A percentile compares a stretch with the other conserved stretches of the same genome.
These are phyloP conservation scores for Beauveria sp. DNA, from an alignment of 2,329 filamentous ascomycete genomes.

Conservation along the genomic window DNA sequence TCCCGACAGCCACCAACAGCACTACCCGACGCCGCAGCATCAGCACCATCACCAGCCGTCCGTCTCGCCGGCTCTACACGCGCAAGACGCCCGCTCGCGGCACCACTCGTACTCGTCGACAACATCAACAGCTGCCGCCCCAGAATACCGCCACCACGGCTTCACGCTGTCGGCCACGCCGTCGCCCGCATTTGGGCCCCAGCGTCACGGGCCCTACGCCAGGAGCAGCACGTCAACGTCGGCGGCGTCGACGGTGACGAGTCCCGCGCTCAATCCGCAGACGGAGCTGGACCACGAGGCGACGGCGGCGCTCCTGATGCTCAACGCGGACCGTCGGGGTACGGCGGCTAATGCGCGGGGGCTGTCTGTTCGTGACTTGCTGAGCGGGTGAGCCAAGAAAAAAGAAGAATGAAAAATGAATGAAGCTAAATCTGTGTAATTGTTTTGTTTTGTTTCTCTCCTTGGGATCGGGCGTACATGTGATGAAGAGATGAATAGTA, in stretches of 20 bases:
- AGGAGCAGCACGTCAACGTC: slow-evolving; percentile 35
- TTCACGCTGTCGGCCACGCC: slow-evolving; percentile 41
- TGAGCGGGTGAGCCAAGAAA: slow-evolving; percentile 36
- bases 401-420: neutral
- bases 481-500: neutral
- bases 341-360: slow-evolving; percentile 33
- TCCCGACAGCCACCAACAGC: slow-evolving; percentile 21
- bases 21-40: slow-evolving; percentile 10
- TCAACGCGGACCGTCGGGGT: slow-evolving; percentile 68
- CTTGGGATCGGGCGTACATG: neutral
- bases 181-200: slow-evolving; percentile 52
- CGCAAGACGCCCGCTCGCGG: slow-evolving; percentile 37
- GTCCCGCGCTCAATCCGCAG: slow-evolving; percentile 48
- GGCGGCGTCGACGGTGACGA: slow-evolving; percentile 49
- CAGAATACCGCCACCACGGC: slow-evolving; percentile 42
- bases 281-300: slow-evolving; percentile 65
- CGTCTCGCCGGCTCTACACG: slow-evolving; percentile 43
- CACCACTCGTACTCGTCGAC: slow-evolving; percentile 49
- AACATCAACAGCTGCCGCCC: slow-evolving; percentile 17
- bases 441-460: neutral
- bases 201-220: slow-evolving; percentile 29
- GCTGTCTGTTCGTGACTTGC: slow-evolving; percentile 47
- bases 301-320: slow-evolving; percentile 78
- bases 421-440: neutral
- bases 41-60: slow-evolving; percentile 35